phyloP scores from a whole-genome alignment of 2,329 filamentous ascomycete species.

The Aureobasidium mangrovei region DNA sequence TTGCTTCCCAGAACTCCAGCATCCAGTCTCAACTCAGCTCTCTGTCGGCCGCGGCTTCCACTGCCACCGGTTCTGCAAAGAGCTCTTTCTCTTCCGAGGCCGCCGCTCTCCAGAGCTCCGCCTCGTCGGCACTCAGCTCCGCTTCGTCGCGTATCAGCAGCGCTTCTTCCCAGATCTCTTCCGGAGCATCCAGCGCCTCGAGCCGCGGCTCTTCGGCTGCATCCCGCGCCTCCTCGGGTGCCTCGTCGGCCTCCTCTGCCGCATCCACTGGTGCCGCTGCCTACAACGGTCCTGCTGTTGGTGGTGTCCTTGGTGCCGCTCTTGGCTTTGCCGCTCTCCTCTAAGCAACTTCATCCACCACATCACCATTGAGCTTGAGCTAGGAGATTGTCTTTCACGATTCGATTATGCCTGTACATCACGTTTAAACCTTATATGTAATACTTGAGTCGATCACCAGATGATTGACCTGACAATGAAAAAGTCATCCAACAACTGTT shows the following conservation, averaged over 20 bases:
- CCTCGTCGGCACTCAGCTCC: conserved; percentile 4
- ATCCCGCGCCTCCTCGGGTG: background rate
- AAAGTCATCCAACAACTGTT: too few species aligned
- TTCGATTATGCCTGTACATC: too few species aligned
- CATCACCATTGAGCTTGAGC: too few species aligned
- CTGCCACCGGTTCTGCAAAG: conserved; percentile 12
- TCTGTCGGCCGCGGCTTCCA: background rate
- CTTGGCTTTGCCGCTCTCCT: conserved; percentile 15
- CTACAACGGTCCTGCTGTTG: conserved; percentile 4
- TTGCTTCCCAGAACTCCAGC: background rate
- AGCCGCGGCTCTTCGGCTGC: background rate
- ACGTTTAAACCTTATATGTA: too few species aligned
- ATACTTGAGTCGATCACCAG: too few species aligned
- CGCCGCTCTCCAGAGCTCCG: conserved; percentile 1
- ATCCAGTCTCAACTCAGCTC: background rate
- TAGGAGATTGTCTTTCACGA: too few species aligned
- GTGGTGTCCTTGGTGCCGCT: conserved; percentile 12
- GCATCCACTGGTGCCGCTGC: conserved; percentile 11
- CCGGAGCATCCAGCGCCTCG: background rate
- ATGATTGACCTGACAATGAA: too few species aligned
- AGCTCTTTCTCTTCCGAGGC: conserved; percentile 12
- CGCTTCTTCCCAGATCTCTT: background rate
- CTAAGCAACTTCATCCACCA: background rate
- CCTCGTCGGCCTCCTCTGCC: background rate
- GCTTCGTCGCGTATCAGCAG: background rate